These are phyloP conservation scores for Tolypocladium tropicale DNA, from an alignment of 2,329 filamentous ascomycete genomes.

Conservation along the genomic window DNA sequence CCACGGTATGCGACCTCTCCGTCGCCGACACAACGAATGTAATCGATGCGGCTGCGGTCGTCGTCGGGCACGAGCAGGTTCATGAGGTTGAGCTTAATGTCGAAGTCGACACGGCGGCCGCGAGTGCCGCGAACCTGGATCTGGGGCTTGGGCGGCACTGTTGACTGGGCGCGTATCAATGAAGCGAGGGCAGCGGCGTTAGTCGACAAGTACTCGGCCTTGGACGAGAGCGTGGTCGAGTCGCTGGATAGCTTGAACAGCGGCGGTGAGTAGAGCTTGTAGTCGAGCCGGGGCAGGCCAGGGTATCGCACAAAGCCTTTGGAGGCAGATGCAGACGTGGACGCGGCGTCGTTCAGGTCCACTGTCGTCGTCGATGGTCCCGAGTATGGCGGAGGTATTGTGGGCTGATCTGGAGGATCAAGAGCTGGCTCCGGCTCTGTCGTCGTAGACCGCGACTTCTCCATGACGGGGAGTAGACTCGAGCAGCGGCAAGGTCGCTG, in stretches of 20 bases:
- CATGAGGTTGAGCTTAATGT: constrained; percentile 45
- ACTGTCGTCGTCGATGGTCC: not conserved
- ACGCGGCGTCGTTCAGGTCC: not conserved
- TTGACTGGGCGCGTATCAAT: constrained; percentile 36
- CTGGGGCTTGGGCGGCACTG: constrained; percentile 44
- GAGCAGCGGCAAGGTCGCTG: not conserved
- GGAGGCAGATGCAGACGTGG: not conserved
- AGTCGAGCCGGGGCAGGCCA: constrained; percentile 38
- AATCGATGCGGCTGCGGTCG: constrained; percentile 35
- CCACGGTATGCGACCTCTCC: constrained; percentile 42
- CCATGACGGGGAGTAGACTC: not conserved
- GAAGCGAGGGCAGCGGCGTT: constrained; percentile 33
- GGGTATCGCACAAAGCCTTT: constrained; percentile 26
- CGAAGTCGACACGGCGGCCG: constrained; percentile 37
- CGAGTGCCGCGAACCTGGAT: constrained; percentile 38
- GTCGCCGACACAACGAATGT: constrained; percentile 37
- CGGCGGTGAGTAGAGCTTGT: constrained; percentile 41
- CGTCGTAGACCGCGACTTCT: not conserved
- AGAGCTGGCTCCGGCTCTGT: not conserved
- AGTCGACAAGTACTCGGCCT: constrained; percentile 36
- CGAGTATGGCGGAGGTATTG: not conserved
- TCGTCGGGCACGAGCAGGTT: constrained; percentile 39
- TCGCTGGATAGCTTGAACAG: constrained; percentile 41
- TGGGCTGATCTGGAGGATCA: not conserved
- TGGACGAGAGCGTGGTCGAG: constrained; percentile 34